A percentile compares a stretch with the other conserved stretches of the same genome.
phyloP scores from a whole-genome alignment of 306 rosid species.

The Alnus rubra region DNA sequence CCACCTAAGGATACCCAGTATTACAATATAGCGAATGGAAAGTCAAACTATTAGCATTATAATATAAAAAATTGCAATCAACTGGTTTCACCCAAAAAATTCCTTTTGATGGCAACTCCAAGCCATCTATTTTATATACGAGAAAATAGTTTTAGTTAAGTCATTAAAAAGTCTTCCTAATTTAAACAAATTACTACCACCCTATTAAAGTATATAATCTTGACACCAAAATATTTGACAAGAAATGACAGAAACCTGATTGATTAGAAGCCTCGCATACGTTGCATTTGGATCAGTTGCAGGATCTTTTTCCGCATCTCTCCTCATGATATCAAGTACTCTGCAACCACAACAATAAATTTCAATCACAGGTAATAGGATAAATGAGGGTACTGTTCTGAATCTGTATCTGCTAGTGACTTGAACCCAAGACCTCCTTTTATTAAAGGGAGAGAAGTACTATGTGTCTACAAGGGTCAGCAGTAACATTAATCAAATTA shows the following conservation, averaged over 20 bases:
- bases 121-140: conserved; percentile 4
- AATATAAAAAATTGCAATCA: background rate
- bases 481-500: background rate
- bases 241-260: conserved; percentile 57
- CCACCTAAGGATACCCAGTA: conserved; percentile 58
- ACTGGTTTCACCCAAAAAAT: background rate
- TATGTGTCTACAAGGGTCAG: background rate
- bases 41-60: no score
- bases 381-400: background rate
- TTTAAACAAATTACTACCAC: conserved; percentile 2
- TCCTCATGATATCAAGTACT: conserved; percentile 81
- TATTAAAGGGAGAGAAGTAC: background rate
- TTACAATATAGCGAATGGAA: no score
- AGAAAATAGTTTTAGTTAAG: background rate
- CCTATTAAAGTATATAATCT: background rate
- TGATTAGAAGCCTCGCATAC: conserved; percentile 70
- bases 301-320: conserved; percentile 79
- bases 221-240: conserved; percentile 12
- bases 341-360: conserved; percentile 49
- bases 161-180: conserved; percentile 20
- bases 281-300: conserved; percentile 56
- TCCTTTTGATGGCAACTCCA: background rate
- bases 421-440: background rate
- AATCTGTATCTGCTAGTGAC: background rate
- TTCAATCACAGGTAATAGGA: conserved; percentile 1